Conservation (phyloP, 306 rosid genomes). For the Cucurbita ficifolia region DNA sequence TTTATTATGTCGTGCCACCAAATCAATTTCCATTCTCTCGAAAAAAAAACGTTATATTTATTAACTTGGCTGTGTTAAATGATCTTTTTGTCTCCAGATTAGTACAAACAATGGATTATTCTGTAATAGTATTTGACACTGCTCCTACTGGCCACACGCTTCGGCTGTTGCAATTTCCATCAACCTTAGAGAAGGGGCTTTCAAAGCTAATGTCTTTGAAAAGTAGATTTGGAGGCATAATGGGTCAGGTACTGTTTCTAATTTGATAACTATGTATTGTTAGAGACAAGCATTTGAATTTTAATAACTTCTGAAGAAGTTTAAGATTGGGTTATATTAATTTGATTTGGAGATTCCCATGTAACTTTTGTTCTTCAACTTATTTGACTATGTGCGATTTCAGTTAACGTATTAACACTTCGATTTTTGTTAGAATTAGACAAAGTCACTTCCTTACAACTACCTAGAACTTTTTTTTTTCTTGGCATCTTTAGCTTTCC, state of each 20-base stretch:
- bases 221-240: conserved; percentile 81
- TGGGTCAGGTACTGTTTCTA: conserved; percentile 54
- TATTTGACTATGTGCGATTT: background rate
- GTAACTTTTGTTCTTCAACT: background rate
- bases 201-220: conserved; percentile 88
- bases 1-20: background rate
- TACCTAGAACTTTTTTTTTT: background rate
- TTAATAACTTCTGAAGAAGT: background rate
- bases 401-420: background rate
- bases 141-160: conserved; percentile 99
- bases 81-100: conserved; percentile 38
- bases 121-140: conserved; percentile 91
- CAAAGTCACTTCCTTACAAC: background rate
- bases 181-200: conserved; percentile 91
- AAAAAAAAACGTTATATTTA: background rate
- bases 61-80: background rate
- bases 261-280: background rate
- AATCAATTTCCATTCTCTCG: background rate
- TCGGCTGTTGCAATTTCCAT: conserved; percentile 84
- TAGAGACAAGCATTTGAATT: background rate
- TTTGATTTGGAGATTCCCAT: background rate
- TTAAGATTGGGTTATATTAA: background rate
- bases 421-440: background rate
- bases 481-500: too few species aligned
- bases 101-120: conserved; percentile 98